These are phyloP conservation scores for Tylopilus sp. DNA, from an alignment of 768 basidiomycete species.

Conservation along the genomic window DNA sequence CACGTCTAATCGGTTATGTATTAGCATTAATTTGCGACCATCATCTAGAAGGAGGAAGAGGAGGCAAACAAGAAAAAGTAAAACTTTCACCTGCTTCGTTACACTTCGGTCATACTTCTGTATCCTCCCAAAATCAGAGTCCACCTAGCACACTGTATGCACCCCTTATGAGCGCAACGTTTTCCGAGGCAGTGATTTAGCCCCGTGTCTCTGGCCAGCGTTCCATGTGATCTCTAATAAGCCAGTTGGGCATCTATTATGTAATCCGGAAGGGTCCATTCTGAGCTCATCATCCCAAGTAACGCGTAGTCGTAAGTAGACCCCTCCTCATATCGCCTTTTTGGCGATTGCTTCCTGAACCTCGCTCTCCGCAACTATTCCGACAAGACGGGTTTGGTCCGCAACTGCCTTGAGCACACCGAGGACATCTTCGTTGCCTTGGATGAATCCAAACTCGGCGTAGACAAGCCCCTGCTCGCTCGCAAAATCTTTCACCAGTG, in stretches of 20 bases:
- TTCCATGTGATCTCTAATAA: slow-evolving; percentile 1
- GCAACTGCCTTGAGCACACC: slow-evolving; percentile 83
- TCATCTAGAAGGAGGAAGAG: slow-evolving; percentile 78
- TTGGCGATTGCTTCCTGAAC: slow-evolving; percentile 59
- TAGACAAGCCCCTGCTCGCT: slow-evolving; percentile 81
- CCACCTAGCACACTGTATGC: slow-evolving; percentile 25
- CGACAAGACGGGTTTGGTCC: slow-evolving; percentile 79
- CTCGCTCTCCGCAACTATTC: slow-evolving; percentile 76
- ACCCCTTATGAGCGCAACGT: slow-evolving; percentile 20
- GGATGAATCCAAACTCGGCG: slow-evolving; percentile 86
- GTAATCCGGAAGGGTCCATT: neutral
- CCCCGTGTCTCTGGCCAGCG: neutral
- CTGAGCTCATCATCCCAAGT: neutral
- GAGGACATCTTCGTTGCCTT: slow-evolving; percentile 83
- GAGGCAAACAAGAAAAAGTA: slow-evolving; percentile 91
- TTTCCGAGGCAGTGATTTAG: neutral
- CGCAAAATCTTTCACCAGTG: slow-evolving; percentile 85
- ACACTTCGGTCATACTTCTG: slow-evolving; percentile 19
- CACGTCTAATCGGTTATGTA: neutral
- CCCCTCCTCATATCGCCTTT: slow-evolving; percentile 27
- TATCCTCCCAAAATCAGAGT: slow-evolving; percentile 39
- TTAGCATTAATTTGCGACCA: slow-evolving; percentile 12
- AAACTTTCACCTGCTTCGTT: slow-evolving; percentile 21
- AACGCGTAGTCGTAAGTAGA: neutral
- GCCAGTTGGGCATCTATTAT: slow-evolving; percentile 18